A percentile compares a stretch with the other conserved stretches of the same genome.
These are phyloP conservation scores for Pyrenula aspistea DNA, from an alignment of 495 filamentous ascomycete genomes.

Conservation along the genomic window DNA sequence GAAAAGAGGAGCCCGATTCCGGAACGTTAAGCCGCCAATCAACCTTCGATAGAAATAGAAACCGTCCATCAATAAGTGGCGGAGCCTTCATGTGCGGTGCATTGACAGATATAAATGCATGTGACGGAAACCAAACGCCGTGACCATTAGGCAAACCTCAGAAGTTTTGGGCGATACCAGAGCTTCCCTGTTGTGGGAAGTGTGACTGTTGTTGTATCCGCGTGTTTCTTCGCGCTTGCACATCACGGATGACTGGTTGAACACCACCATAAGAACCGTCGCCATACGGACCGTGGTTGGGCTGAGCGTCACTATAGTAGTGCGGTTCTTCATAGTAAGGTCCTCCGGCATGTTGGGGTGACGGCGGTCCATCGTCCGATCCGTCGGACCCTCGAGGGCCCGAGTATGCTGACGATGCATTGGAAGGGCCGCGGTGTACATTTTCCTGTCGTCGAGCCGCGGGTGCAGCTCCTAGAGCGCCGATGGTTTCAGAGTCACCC, in stretches of 20 bases:
- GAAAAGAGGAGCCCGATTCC: not conserved
- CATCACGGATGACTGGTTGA: slow-evolving; percentile 86
- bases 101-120: too few relatives aligned
- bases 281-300: slow-evolving; percentile 43
- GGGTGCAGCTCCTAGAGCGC: slow-evolving; percentile 61
- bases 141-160: slow-evolving; percentile 21
- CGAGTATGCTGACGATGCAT: slow-evolving; percentile 94
- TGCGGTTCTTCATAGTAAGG: slow-evolving; percentile 40
- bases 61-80: too few relatives aligned
- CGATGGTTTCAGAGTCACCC: slow-evolving; percentile 61
- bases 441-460: slow-evolving; percentile 48
- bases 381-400: slow-evolving; percentile 63
- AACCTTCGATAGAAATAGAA: too few relatives aligned
- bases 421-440: slow-evolving; percentile 83
- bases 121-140: not conserved
- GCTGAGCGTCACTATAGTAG: slow-evolving; percentile 41
- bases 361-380: slow-evolving; percentile 52
- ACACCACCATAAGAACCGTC: slow-evolving; percentile 40
- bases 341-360: slow-evolving; percentile 6
- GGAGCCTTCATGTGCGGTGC: too few relatives aligned
- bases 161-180: slow-evolving; percentile 98
- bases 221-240: slow-evolving; percentile 80
- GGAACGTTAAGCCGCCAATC: too few relatives aligned
- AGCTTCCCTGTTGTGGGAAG: slow-evolving; percentile 78
- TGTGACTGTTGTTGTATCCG: slow-evolving; percentile 81